Evolutionary conservation across 2,329 filamentous ascomycete species (phyloP).

Genomic region (Colletotrichum tropicale): DNA sequence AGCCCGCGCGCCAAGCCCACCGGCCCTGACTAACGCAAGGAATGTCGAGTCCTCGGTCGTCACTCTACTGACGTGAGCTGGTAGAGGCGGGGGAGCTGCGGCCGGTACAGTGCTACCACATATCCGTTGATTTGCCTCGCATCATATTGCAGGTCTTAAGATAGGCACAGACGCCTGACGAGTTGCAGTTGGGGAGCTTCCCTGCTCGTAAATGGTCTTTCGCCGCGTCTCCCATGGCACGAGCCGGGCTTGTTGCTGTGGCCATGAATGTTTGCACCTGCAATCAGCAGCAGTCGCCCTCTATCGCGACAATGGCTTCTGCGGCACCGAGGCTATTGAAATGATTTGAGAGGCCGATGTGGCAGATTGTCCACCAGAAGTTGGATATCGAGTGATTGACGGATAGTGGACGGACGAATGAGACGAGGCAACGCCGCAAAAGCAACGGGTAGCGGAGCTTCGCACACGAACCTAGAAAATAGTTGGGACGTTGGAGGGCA

Average conservation of each 20-base stretch:
- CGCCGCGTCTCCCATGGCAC: neutral
- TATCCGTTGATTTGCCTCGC: neutral
- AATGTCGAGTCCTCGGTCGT: neutral
- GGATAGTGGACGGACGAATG: neutral
- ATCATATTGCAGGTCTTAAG: conserved; percentile 2
- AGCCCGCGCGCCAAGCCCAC: neutral
- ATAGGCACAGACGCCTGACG: neutral
- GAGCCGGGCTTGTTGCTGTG: neutral
- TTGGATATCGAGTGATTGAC: neutral
- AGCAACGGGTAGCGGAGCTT: neutral
- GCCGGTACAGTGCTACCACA: neutral
- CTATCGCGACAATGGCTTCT: neutral
- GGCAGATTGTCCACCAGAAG: neutral
- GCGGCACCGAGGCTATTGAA: neutral
- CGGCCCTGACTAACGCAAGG: neutral
- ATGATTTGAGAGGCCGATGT: neutral
- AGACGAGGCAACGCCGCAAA: neutral
- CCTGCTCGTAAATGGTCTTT: neutral
- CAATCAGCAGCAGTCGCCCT: neutral
- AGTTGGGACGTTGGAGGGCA: neutral
- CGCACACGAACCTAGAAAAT: conserved; percentile 3
- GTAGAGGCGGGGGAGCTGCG: neutral
- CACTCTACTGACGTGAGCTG: neutral
- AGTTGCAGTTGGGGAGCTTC: neutral
- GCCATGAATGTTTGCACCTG: neutral